Evolutionary conservation across 2,329 filamentous ascomycete genomes (phyloP), one percentile per base, ranked within the genome.

Genomic region (Pyrenophora graminea): DNA sequence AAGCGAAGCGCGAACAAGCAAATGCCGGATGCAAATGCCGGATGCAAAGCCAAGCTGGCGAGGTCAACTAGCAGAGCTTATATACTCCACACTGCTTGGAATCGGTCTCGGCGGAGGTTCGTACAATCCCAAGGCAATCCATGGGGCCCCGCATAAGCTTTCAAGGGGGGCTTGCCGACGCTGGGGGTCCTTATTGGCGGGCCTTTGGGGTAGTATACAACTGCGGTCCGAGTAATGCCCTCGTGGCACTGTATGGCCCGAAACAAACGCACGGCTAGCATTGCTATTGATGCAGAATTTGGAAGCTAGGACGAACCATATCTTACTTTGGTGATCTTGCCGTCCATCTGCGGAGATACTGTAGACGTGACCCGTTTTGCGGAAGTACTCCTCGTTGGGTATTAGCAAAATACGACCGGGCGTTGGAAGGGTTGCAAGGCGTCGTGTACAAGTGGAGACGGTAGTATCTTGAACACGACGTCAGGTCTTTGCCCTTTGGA

Each of bases 81-180:
- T 51, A 55, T 58, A 57, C 44, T 38, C 0, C 12, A 10, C 30
- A 19, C 31, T 17, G 4, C 33, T 42, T 13, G 17, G 9, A 39
- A 32, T 50, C 30, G 40, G 40, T 19, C 33, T 58, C 57, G 47
- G 47, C 44, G 37, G 36, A 40, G 45, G 34, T 37, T 42, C 40
- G 27, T 37, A 12, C 41, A 48, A 50, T 31, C 30, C 46, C 45
- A 25, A 42, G 21, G 37, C 33, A 32, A 37, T 54, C 59, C 56
- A 62, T 44, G 59, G 59, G 59, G 59, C 59, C 47, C 56, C 59
- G 56, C 56, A 47, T 42, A 60, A 56, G 51, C 54, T 56, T 61
- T 58, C 18, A 38, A 39, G 36, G 27, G 40, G 23, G 50, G 41
- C 32, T 38, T 32, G 25, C 21, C 25, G 18, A 37, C 18, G 31